Base-by-base conservation (phyloP, 352 stramenopile genomes). In the Pythium chondricola region DNA sequence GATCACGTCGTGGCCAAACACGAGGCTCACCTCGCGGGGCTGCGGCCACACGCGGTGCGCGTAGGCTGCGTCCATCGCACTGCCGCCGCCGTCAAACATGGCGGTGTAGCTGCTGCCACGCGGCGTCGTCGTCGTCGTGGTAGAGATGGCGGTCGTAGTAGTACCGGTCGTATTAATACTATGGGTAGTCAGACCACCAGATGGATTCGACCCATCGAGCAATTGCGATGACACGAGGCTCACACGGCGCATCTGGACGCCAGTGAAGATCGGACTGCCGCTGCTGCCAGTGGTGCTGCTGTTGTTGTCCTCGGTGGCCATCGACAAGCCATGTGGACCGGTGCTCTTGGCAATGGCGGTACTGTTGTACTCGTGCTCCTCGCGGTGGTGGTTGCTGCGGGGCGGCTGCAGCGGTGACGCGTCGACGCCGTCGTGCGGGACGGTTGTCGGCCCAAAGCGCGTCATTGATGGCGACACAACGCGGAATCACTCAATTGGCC, bases 1-100 rank as follows among this genome's bases (percentile, higher is more conserved):
- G 48, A 88, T 85, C 48, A 88, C 68, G 54, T 88, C 80, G 39
- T 63, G 73, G 5, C 78, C 74, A 56, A 71, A 90, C 17, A 86
- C 58, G 38, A 88, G 64, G 60, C 63, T 66, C 26, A 54, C 37
- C 20, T 66, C 58, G 35, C 42, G 51, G 16, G 44, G 42, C 39
- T 59, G 40, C 56, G 43, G 33, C 56, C 52, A 51, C n/a, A 56
- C 31, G 1, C 39, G 56, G 35, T 55, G 48, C 17, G 48, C 24
- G 40, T 56, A 61, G 45, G 55, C 37, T 6, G 53, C 39, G 16
- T 45, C 44, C 21, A 46, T 18, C 14, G 53, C 44, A 32, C 13
- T 43, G 18, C 14, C 26, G 22, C n/a, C 31, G 17, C 22, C 25
- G 39, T 61, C 53, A 22, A 54, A 22, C 17, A 60, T 41, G 20